Evolutionary conservation across 805 yeast genomes (phyloP).

Genomic region (Candida wancherniae): DNA sequence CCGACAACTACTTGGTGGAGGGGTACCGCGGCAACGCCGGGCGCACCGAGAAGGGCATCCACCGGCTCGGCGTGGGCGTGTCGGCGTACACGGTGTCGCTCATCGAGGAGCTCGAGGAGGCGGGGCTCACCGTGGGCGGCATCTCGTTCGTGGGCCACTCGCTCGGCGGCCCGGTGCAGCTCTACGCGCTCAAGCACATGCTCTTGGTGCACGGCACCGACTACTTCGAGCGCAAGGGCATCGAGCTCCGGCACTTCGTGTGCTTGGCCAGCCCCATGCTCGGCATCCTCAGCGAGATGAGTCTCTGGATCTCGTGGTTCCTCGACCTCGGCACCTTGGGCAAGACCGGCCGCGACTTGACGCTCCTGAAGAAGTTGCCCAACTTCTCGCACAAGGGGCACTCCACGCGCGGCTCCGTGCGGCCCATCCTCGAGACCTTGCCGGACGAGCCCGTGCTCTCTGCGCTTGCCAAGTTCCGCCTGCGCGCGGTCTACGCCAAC

Average conservation of each 20-base stretch:
- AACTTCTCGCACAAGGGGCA: slow-evolving; percentile 7
- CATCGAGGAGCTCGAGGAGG: slow-evolving; percentile 19
- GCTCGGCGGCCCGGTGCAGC: slow-evolving; percentile 40
- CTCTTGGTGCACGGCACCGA: slow-evolving; percentile 27
- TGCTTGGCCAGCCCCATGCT: slow-evolving; percentile 40
- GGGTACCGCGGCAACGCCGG: slow-evolving; percentile 41
- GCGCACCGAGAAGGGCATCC: slow-evolving; percentile 38
- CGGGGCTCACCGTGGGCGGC: slow-evolving; percentile 18
- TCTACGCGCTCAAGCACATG: slow-evolving; percentile 36
- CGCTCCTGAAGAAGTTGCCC: slow-evolving; percentile 33
- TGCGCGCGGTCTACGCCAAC: slow-evolving; percentile 39
- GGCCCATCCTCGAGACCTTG: slow-evolving; percentile 34
- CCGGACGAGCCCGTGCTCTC: slow-evolving; percentile 38
- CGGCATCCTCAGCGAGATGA: slow-evolving; percentile 39
- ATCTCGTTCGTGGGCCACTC: slow-evolving; percentile 43
- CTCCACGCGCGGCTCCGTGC: slow-evolving; percentile 8
- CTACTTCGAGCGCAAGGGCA: slow-evolving; percentile 24
- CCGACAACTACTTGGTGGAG: slow-evolving; percentile 33
- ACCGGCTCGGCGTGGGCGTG: slow-evolving; percentile 30
- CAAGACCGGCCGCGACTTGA: slow-evolving; percentile 42
- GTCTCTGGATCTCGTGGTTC: slow-evolving; percentile 36
- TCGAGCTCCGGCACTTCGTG: slow-evolving; percentile 32
- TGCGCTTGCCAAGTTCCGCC: slow-evolving; percentile 26
- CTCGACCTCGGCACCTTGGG: slow-evolving; percentile 43
- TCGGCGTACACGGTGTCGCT: slow-evolving; percentile 25